Conservation (phyloP, 345 rosid species). For the Litchi chinensis region DNA sequence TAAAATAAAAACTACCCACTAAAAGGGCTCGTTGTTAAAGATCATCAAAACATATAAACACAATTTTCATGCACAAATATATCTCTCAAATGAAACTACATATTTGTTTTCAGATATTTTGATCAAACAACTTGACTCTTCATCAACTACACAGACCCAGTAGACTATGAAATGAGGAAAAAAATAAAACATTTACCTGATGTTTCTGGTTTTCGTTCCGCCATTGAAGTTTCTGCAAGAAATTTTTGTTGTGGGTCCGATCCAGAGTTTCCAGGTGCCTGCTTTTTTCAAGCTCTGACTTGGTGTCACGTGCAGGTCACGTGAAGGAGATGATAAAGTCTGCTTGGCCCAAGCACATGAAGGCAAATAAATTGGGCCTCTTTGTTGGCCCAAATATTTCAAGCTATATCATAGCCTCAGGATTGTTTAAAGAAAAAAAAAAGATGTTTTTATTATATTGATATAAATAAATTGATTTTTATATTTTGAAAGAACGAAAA, state of each 20-base stretch:
- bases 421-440: no score
- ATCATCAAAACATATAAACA: background rate
- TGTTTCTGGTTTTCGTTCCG: conserved; percentile 18
- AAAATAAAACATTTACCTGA: background rate
- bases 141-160: background rate
- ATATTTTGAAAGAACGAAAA: no score
- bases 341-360: background rate
- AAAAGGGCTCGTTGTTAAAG: background rate
- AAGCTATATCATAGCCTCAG: no score
- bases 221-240: conserved; percentile 7
- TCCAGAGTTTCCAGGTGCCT: background rate
- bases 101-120: background rate
- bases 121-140: background rate
- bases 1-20: background rate
- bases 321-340: background rate
- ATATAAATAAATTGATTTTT: no score
- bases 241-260: background rate
- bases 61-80: background rate
- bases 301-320: background rate
- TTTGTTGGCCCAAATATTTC: background rate
- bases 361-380: background rate
- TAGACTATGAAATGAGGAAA: background rate
- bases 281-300: background rate
- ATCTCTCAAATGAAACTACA: background rate
- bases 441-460: no score